Conservation (phyloP, 495 filamentous ascomycete genomes). For the Xylaria longipes region DNA sequence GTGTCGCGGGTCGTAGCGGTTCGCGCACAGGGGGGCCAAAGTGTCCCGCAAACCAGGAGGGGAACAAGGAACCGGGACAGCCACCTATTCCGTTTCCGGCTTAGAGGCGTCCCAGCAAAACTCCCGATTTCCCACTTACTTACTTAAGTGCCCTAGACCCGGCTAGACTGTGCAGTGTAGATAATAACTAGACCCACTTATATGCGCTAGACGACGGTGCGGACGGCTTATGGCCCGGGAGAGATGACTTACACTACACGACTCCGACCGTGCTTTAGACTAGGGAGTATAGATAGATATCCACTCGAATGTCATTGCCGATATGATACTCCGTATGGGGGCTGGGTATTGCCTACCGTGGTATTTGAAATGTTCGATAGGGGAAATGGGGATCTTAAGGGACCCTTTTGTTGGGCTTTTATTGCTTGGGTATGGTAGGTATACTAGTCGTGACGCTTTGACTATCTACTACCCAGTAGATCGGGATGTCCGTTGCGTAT, state of each 20-base stretch:
- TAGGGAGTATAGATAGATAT: background rate
- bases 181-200: too few species aligned
- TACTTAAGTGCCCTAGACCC: background rate
- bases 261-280: background rate
- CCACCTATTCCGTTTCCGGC: background rate
- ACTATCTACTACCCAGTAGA: background rate
- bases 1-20: background rate
- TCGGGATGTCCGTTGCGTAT: background rate
- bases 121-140: background rate
- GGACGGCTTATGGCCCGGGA: background rate
- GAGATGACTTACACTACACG: background rate
- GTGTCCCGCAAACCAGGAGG: conserved; percentile 8
- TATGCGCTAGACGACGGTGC: background rate
- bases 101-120: conserved; percentile 11
- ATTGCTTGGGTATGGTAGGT: background rate
- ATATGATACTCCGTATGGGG: background rate
- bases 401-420: background rate
- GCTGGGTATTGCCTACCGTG: too few species aligned
- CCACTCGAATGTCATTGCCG: background rate
- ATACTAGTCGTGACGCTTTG: background rate
- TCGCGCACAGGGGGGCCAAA: background rate
- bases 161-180: background rate
- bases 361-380: conserved; percentile 8
- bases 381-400: background rate
- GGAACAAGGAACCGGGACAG: background rate